phyloP scores from a whole-genome alignment of 768 basidiomycete species.

The Boletus sp. region DNA sequence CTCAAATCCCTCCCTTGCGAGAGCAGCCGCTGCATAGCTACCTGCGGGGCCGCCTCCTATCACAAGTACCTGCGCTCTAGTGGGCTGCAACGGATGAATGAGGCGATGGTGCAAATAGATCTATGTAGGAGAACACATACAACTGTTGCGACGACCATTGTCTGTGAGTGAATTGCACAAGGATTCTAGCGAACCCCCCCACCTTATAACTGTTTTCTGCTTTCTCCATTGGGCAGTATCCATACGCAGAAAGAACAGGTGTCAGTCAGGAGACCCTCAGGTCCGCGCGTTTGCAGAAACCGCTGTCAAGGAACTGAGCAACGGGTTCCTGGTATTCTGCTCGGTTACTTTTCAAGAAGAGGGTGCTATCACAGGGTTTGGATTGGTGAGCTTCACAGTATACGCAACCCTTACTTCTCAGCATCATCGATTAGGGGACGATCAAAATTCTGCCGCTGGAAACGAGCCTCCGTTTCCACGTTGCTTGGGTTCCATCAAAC shows the following conservation, averaged over 20 bases:
- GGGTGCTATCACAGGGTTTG: not conserved
- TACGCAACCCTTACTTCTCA: not conserved
- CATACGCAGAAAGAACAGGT: not conserved
- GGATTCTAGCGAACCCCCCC: not conserved
- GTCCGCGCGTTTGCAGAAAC: not conserved
- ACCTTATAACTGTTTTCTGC: not conserved
- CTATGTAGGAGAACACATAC: not conserved
- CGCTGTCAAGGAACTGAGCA: not conserved
- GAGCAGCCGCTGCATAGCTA: slow-evolving; percentile 8
- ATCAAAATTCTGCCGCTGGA: not conserved
- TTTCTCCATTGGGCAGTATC: not conserved
- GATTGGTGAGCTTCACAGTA: not conserved
- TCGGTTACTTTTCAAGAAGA: not conserved
- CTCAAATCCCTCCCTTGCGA: slow-evolving; percentile 12
- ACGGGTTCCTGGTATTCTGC: not conserved
- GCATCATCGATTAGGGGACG: not conserved
- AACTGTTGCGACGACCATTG: not conserved
- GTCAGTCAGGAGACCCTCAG: not conserved
- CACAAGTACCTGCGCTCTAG: slow-evolving; percentile 7
- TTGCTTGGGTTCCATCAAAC: not conserved
- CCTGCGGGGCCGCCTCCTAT: slow-evolving; percentile 15
- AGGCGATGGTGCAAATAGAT: not conserved
- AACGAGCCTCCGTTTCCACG: not conserved
- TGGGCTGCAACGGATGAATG: not conserved
- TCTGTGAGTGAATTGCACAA: not conserved